Conservation (phyloP, 2,329 filamentous ascomycete genomes). For the Botryotinia globosa region DNA sequence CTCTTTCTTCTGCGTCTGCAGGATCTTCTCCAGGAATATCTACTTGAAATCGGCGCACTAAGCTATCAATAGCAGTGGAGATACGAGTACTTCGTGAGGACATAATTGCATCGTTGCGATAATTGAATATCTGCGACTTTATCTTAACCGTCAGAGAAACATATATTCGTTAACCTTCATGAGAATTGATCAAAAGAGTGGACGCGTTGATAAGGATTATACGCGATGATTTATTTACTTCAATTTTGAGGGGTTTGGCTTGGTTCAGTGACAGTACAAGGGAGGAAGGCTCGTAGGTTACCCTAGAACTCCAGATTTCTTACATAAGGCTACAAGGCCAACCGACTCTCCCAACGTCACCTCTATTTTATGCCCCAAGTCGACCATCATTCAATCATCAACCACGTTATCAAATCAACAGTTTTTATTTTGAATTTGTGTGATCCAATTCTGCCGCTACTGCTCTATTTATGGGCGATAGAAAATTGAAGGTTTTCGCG, state of each 20-base stretch:
- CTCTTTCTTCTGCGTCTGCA: constrained; percentile 63
- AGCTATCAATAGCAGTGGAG: constrained; percentile 73
- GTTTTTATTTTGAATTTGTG: constrained; percentile 30
- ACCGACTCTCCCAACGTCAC: constrained; percentile 24
- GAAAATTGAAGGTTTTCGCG: constrained; percentile 29
- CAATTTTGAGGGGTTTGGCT: constrained; percentile 3
- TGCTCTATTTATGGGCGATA: constrained; percentile 34
- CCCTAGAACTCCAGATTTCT: constrained; percentile 18
- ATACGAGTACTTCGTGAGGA: constrained; percentile 56
- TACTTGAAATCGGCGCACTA: constrained; percentile 73
- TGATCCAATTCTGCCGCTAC: constrained; percentile 29
- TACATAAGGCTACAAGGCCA: constrained; percentile 20
- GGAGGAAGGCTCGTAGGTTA: constrained; percentile 7
- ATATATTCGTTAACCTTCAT: constrained; percentile 7
- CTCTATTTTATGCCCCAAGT: constrained; percentile 19
- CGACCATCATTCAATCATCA: constrained; percentile 27
- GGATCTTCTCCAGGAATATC: constrained; percentile 63
- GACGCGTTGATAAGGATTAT: constrained; percentile 13
- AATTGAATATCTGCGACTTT: constrained; percentile 8
- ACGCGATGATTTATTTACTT: constrained; percentile 20
- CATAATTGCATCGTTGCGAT: constrained; percentile 38
- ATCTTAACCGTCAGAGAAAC: background rate
- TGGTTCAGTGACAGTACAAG: background rate
- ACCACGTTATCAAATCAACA: constrained; percentile 22
- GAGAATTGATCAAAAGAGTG: constrained; percentile 17